Base-by-base conservation (phyloP, 2,329 filamentous ascomycete species). In the Keithomyces neogunnii region DNA sequence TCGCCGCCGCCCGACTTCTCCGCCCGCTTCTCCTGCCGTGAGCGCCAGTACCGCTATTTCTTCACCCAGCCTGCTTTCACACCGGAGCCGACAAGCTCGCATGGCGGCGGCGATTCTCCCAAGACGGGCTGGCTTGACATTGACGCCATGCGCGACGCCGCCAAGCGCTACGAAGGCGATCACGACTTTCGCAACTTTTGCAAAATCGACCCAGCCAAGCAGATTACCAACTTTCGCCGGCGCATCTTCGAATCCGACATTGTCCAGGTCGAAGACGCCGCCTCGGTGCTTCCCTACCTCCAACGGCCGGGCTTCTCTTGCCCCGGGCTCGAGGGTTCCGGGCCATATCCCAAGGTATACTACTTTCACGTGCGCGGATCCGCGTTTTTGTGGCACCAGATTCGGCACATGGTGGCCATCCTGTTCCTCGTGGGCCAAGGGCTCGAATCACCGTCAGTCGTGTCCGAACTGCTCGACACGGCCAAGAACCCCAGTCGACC, bases 141-240 rank as follows among this genome's bases (percentile, higher is more conserved):
- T 51, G 84, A 82, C 1, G 85, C 85, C 36, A 99, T 99, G 93
- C 80, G 82, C 19, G 70, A 82, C 60, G 93, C 88, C 0, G 93
- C 92, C 29, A 85, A 82, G 64, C 75, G 83, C 47, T 92, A 89
- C 59, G 81, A 90, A 59, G 93, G 93, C 5, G 68, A 84, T 48
- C 89, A 97, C 68, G 93, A 99, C 71, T 99, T 97, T 71, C 83
- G 93, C 54, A 99, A 99, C 68, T 88, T 97, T 64, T 97, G 93
- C 78, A 96, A 96, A 69, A 76, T 97, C 53, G 93, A 99, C 69
- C 78, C 87, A 1, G 83, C 78, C 60, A 97, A 97, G 74, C 89
- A 95, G 69, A 88, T 96, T 59, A 82, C 82, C 35, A 93, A 88
- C 64, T 97, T 92, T 62, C 73, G 81, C 59, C 78, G 93, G 42